phyloP scores from a whole-genome alignment of 306 rosid species.

The Canavalia ensiformis region DNA sequence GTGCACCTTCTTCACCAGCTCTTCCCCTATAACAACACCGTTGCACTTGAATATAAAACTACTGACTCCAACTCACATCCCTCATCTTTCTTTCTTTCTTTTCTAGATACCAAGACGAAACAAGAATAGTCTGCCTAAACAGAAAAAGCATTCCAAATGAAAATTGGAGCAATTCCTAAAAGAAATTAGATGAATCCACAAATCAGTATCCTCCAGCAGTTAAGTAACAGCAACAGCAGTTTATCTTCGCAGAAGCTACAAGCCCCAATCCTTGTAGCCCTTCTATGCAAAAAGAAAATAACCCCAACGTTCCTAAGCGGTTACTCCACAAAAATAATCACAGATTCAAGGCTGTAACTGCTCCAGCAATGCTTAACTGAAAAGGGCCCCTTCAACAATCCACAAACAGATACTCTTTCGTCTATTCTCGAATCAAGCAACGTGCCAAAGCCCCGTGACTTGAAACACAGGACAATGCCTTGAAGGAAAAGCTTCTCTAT shows the following conservation, averaged over 20 bases:
- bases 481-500: conserved; percentile 52
- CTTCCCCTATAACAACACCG: conserved; percentile 47
- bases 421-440: conserved; percentile 34
- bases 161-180: conserved; percentile 15
- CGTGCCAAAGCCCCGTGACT: conserved; percentile 32
- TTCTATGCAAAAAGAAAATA: background rate
- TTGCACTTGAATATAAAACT: conserved; percentile 19
- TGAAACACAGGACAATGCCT: conserved; percentile 49
- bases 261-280: background rate
- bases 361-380: conserved; percentile 45
- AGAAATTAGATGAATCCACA: conserved; percentile 22
- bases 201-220: conserved; percentile 10
- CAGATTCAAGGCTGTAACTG: conserved; percentile 40
- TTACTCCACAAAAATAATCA: conserved; percentile 45
- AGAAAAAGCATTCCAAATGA: conserved; percentile 22
- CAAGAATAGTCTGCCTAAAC: conserved; percentile 8
- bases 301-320: conserved; percentile 3
- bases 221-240: background rate
- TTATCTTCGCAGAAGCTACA: conserved; percentile 15
- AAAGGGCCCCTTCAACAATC: conserved; percentile 1
- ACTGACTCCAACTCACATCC: conserved; percentile 24
- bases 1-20: conserved; percentile 66
- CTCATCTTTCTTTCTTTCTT: conserved; percentile 15
- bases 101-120: conserved; percentile 6
- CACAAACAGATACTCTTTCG: conserved; percentile 19